Conservation (phyloP, 805 yeast genomes). For the Ogataea paradorogensis region DNA sequence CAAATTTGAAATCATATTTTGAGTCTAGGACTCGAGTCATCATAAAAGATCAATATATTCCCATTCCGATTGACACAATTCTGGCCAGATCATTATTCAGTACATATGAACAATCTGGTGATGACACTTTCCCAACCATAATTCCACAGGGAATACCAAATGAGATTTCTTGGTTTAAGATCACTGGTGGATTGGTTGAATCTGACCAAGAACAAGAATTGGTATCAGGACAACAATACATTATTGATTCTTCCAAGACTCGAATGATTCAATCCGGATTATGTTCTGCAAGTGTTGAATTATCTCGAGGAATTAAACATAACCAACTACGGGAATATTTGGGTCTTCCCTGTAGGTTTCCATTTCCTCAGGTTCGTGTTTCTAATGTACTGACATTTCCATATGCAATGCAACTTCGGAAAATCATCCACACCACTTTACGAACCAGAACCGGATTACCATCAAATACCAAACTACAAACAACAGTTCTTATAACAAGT, state of each 20-base stretch:
- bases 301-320: conserved; percentile 15
- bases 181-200: conserved; percentile 49
- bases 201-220: conserved; percentile 19
- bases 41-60: conserved; percentile 63
- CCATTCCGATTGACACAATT: conserved; percentile 71
- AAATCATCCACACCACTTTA: conserved; percentile 54
- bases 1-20: conserved; percentile 61
- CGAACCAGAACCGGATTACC: conserved; percentile 11
- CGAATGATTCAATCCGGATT: conserved; percentile 68
- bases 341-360: conserved; percentile 13
- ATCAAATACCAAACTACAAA: conserved; percentile 41
- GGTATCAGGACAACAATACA: conserved; percentile 37
- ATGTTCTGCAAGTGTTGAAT: conserved; percentile 38
- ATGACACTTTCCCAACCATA: conserved; percentile 30
- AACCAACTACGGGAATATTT: conserved; percentile 15
- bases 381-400: conserved; percentile 33
- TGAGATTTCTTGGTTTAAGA: conserved; percentile 80
- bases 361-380: conserved; percentile 13
- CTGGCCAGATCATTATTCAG: conserved; percentile 56
- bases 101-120: conserved; percentile 28
- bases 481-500: conserved; percentile 67
- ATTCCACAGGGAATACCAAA: conserved; percentile 65
- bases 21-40: conserved; percentile 58
- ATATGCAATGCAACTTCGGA: conserved; percentile 49
- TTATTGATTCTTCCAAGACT: conserved; percentile 67